Conservation (phyloP, 352 stramenopile species). For the Phytophthora pistaciae region DNA sequence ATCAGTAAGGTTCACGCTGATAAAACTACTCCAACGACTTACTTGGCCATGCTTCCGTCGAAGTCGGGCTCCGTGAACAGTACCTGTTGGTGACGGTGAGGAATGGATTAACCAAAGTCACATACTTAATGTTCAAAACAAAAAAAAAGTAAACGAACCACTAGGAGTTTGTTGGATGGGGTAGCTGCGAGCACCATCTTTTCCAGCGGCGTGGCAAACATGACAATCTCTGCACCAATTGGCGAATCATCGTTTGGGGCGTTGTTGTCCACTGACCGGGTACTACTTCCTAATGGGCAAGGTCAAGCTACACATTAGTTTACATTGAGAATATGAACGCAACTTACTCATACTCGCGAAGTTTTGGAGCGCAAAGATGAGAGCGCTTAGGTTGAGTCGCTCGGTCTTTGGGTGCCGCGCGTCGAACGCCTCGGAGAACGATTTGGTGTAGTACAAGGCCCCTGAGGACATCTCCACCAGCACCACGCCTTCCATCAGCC, state of each 20-base stretch:
- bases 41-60: slow-evolving; percentile 43
- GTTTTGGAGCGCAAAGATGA: slow-evolving; percentile 74
- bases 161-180: slow-evolving; percentile 43
- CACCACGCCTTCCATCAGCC: slow-evolving; percentile 65
- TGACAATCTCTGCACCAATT: slow-evolving; percentile 33
- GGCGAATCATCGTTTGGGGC: neutral
- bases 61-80: slow-evolving; percentile 50
- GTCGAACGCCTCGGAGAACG: slow-evolving; percentile 61
- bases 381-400: slow-evolving; percentile 66
- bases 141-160: slow-evolving; percentile 22
- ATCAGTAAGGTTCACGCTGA: neutral
- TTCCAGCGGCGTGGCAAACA: slow-evolving; percentile 54
- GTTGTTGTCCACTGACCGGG: slow-evolving; percentile 17
- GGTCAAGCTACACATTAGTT: neutral
- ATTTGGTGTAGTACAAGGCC: slow-evolving; percentile 58
- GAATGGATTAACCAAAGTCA: neutral
- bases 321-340: neutral
- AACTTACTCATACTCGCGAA: slow-evolving; percentile 45
- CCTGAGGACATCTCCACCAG: slow-evolving; percentile 59
- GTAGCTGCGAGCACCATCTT: slow-evolving; percentile 56
- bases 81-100: slow-evolving; percentile 20
- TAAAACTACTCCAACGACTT: slow-evolving; percentile 2
- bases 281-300: slow-evolving; percentile 32
- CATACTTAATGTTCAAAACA: neutral
- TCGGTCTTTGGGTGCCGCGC: slow-evolving; percentile 54